A percentile compares a stretch with the other conserved stretches of the same genome.
Evolutionary conservation across 2,329 filamentous ascomycete genomes (phyloP).

Genomic region (Alternaria longipes): DNA sequence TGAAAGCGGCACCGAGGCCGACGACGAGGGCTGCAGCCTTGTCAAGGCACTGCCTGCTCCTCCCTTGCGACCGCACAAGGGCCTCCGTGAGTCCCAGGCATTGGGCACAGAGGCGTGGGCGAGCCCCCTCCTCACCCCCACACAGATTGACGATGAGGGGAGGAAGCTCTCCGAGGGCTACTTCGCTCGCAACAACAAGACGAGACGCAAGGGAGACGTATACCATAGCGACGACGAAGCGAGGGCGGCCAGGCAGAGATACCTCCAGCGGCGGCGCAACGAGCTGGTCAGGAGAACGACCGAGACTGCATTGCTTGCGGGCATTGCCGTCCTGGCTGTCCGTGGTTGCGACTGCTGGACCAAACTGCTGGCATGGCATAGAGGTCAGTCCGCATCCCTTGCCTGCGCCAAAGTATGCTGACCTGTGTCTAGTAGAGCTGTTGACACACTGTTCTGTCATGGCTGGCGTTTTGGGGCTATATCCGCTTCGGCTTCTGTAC

Average conservation of each 20-base stretch:
- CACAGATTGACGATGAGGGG: conserved; percentile 59
- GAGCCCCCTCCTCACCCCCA: conserved; percentile 57
- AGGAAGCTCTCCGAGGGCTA: conserved; percentile 49
- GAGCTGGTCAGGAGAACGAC: conserved; percentile 77
- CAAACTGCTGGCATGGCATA: conserved; percentile 51
- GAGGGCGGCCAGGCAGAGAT: conserved; percentile 67
- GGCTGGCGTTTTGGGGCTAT: conserved; percentile 42
- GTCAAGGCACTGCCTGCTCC: conserved; percentile 86
- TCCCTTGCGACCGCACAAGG: conserved; percentile 76
- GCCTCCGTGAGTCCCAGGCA: conserved; percentile 67
- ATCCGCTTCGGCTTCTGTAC: conserved; percentile 51
- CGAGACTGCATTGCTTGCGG: conserved; percentile 64
- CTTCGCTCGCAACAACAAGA: conserved; percentile 42
- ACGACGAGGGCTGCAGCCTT: conserved; percentile 82
- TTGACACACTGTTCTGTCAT: conserved; percentile 50
- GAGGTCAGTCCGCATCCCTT: conserved; percentile 41
- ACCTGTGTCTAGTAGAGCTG: conserved; percentile 49
- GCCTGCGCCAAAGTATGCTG: conserved; percentile 17
- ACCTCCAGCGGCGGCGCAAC: conserved; percentile 85
- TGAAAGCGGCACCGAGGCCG: conserved; percentile 93
- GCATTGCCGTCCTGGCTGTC: conserved; percentile 60
- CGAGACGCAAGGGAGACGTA: conserved; percentile 23
- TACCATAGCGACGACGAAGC: conserved; percentile 47
- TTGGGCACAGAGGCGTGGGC: conserved; percentile 46
- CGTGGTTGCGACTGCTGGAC: conserved; percentile 50